Conservation (phyloP, 139 green algal genomes). For the Picochlorum costavermella region DNA sequence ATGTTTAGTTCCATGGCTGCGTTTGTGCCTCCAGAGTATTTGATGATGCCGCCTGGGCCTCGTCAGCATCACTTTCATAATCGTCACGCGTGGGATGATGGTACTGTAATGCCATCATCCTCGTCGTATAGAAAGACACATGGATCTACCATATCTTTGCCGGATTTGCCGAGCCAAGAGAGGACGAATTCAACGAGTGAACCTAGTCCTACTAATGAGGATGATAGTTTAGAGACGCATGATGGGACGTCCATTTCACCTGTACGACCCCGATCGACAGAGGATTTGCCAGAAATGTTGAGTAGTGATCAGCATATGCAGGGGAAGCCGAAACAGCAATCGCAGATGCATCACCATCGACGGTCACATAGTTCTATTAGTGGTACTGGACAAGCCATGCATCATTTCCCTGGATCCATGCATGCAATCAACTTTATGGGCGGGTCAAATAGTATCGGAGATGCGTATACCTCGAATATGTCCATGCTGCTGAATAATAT, state of each 20-base stretch:
- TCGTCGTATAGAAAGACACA: background rate
- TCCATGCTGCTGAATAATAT: background rate
- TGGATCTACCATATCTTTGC: background rate
- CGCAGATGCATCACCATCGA: too few species aligned
- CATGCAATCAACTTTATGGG: background rate
- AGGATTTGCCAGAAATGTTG: background rate
- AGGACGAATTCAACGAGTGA: background rate
- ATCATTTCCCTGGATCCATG: background rate
- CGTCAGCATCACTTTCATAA: too few species aligned
- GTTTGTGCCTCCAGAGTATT: background rate
- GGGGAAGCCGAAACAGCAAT: too few species aligned
- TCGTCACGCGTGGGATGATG: too few species aligned
- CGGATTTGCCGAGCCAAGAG: background rate
- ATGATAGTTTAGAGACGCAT: background rate
- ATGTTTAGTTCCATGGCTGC: conserved; percentile 10
- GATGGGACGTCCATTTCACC: background rate
- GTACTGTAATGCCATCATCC: too few species aligned
- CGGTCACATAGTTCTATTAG: too few species aligned
- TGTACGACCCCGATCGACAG: background rate
- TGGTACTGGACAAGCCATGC: background rate
- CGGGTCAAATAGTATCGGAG: background rate
- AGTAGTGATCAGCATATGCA: too few species aligned
- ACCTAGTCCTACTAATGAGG: background rate
- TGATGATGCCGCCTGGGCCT: background rate
- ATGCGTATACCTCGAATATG: background rate